A percentile compares a stretch with the other conserved stretches of the same genome.
These are phyloP conservation scores for Pichia sp. DNA, from an alignment of 1,139 yeast genomes.

Conservation along the genomic window DNA sequence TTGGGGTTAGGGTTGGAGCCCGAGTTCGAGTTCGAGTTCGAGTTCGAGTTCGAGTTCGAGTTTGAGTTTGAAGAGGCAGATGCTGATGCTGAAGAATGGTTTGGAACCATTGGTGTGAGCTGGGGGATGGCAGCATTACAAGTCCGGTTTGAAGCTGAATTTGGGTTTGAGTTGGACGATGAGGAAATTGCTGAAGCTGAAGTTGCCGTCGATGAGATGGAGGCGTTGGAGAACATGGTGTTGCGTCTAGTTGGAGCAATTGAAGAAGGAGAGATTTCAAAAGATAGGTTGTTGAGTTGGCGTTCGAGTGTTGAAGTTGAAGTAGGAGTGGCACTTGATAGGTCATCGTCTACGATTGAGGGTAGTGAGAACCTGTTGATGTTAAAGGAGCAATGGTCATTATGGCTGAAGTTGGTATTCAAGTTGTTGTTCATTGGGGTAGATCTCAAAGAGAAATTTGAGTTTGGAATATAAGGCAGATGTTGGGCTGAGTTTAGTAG, in stretches of 20 bases:
- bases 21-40: neutral
- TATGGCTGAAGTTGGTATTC: conserved; percentile 1
- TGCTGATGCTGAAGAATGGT: neutral
- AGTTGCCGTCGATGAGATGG: conserved; percentile 15
- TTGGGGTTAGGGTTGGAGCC: neutral
- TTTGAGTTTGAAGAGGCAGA: no score
- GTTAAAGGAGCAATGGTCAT: conserved; percentile 3
- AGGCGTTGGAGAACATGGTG: conserved; percentile 19
- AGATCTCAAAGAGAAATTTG: neutral
- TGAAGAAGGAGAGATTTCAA: conserved; percentile 8
- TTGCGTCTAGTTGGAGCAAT: conserved; percentile 17
- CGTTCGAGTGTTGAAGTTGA: conserved; percentile 6
- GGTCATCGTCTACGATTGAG: conserved; percentile 7
- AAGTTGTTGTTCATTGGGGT: conserved; percentile 2
- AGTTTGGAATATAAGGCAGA: neutral
- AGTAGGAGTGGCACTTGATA: neutral
- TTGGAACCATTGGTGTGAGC: neutral
- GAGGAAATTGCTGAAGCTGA: conserved; percentile 13
- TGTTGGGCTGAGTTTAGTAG: neutral
- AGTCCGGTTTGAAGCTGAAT: neutral
- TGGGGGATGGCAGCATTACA: neutral
- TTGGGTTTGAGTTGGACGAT: neutral
- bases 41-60: neutral
- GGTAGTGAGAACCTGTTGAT: conserved; percentile 12
- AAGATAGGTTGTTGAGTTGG: conserved; percentile 10